Conservation (phyloP, 768 basidiomycete genomes). For the Tulasnella sp. region DNA sequence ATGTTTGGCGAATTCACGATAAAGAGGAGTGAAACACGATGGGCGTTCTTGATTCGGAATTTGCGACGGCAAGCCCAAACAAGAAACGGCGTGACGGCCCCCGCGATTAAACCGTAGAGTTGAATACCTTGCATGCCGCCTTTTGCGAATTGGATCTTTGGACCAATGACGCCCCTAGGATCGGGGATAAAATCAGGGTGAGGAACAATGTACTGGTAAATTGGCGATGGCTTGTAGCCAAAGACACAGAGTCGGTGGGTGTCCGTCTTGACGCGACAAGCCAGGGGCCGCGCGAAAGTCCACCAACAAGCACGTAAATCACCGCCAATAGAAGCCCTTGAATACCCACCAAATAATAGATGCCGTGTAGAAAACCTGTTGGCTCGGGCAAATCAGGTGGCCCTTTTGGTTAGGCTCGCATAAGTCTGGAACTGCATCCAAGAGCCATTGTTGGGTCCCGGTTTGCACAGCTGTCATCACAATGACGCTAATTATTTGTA, state of each 20-base stretch:
- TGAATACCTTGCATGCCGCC: constrained; percentile 40
- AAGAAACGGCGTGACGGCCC: constrained; percentile 42
- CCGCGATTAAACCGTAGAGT: constrained; percentile 40
- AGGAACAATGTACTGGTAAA: not conserved
- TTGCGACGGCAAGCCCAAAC: constrained; percentile 40
- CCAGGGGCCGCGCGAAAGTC: no score
- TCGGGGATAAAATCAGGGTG: not conserved
- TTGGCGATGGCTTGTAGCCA: constrained; percentile 20
- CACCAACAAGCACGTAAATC: no score
- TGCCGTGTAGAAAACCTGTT: constrained; percentile 40
- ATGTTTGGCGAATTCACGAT: constrained; percentile 41
- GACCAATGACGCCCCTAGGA: constrained; percentile 45
- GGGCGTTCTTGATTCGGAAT: constrained; percentile 37
- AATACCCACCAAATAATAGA: constrained; percentile 45
- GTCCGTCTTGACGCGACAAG: no score
- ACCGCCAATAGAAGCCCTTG: no score
- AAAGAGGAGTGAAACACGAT: constrained; percentile 43
- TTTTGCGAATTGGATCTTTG: constrained; percentile 40
- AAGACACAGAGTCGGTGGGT: no score
- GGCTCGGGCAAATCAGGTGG: constrained; percentile 40
- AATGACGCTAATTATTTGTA: no score
- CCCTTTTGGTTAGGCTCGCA: constrained; percentile 37
- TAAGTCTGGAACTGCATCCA: constrained; percentile 39
- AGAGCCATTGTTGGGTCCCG: constrained; percentile 40
- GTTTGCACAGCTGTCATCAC: constrained; percentile 40